Base-by-base conservation (phyloP, 1,284 basidiomycete species). In the Schizophyllum commune region DNA sequence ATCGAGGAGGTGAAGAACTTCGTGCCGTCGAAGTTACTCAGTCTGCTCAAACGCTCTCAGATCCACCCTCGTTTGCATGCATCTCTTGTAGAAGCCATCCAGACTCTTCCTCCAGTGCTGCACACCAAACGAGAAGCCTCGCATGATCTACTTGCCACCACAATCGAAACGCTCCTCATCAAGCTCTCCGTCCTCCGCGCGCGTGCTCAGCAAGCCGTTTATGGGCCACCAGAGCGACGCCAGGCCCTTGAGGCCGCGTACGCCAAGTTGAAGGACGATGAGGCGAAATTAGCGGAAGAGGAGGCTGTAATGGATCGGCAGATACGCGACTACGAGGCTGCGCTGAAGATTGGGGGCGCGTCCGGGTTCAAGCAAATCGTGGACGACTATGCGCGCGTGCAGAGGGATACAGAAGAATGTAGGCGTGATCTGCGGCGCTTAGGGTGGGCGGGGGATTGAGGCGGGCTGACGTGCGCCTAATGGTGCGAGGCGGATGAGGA, bases 321-420 rank as follows among this genome's bases (percentile, higher is more conserved):
- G 63, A 64, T 82, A n/a, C 66, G 65, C 20, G 76, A 77, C 63
- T 83, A 82, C 61, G 73, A 77, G 63, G 61, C 65, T 9, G 61
- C 81, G 64, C 66, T 82, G 57, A 62, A 67, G 27, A 59, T 81
- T 39, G 76, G 80, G 11, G 67, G 66, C 5, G 66, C 67, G 1
- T 73, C 72, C 7, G 76, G 77, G 52, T 82, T 79, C 64, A 69
- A 67, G 57, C 79, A 82, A 66, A 68, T 82, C 9, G 73, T 81
- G n/a, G 73, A 77, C 56, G 81, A 83, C 61, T 81, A 77, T 76
- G 72, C 76, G 15, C 70, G 73, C 55, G 75, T 81, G 15, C 74
- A 77, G 67, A 72, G 71, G 62, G 81, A 80, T 66, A 77, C 72
- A 21, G 80, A 83, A 39, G 80, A 82, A 65, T 81, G 81, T 63